Evolutionary conservation across 192 early-diverging fungal genomes (phyloP).

Genomic region (Linnemannia hyalina): DNA sequence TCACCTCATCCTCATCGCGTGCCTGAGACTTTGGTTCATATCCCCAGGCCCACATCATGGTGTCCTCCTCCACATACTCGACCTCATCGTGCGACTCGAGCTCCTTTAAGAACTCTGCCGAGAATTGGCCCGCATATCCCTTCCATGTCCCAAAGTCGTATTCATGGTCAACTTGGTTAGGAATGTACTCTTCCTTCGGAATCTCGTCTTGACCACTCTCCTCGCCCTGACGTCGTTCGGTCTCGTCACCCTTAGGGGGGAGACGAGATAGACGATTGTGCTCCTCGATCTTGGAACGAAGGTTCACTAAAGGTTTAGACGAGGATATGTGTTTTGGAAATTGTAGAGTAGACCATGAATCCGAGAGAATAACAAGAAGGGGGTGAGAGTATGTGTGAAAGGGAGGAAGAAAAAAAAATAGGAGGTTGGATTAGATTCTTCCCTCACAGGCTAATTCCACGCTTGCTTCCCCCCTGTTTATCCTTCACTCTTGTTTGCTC

Average conservation of each 20-base stretch:
- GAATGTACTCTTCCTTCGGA: constrained; percentile 2
- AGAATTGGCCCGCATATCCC: constrained; percentile 77
- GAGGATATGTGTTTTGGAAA: background rate
- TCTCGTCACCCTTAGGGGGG: background rate
- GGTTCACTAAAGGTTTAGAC: constrained; percentile 20
- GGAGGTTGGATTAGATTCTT: background rate
- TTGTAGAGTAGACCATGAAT: background rate
- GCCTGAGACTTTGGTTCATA: constrained; percentile 7
- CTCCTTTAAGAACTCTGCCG: constrained; percentile 67
- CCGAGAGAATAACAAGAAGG: background rate
- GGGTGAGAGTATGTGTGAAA: background rate
- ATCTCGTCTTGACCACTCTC: background rate
- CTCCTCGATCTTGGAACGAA: constrained; percentile 30
- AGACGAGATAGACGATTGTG: constrained; percentile 22
- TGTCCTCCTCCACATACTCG: constrained; percentile 62
- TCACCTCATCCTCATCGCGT: background rate
- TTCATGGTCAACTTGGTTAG: constrained; percentile 66
- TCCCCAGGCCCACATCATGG: constrained; percentile 54
- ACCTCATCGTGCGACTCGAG: constrained; percentile 63
- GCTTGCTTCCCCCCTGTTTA: background rate
- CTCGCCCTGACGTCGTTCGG: background rate
- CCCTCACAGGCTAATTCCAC: background rate
- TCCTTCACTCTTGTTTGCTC: background rate
- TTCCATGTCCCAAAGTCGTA: constrained; percentile 68
- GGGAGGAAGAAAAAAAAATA: background rate